Conservation (phyloP, 495 filamentous ascomycete genomes). For the Aspergillus asperescens region DNA sequence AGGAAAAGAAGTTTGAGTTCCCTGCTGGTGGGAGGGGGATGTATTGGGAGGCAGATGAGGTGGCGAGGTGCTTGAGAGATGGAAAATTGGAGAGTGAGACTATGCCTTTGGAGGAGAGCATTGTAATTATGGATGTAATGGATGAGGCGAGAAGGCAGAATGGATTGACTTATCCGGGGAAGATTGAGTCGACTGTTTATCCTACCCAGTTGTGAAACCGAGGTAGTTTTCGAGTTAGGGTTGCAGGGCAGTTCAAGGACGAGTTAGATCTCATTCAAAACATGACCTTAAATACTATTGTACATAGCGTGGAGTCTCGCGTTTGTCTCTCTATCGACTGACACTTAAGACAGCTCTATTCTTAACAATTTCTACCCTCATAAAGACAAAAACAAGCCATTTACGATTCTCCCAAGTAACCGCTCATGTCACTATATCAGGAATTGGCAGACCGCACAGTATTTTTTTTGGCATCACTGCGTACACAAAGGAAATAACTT, state of each 20-base stretch:
- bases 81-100: constrained; percentile 72
- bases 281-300: constrained; percentile 19
- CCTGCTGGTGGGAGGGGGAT: constrained; percentile 72
- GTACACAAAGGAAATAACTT: neutral
- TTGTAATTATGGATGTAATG: constrained; percentile 92
- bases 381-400: constrained; percentile 1
- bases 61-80: constrained; percentile 74
- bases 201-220: constrained; percentile 35
- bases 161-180: constrained; percentile 70
- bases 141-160: constrained; percentile 78
- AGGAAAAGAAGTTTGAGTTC: constrained; percentile 59
- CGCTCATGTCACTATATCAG: constrained; percentile 8
- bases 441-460: neutral
- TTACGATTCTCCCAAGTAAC: constrained; percentile 1
- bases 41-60: constrained; percentile 96
- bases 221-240: too few relatives aligned
- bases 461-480: constrained; percentile 5
- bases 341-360: constrained; percentile 15
- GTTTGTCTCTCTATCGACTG: constrained; percentile 15
- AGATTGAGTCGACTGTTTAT: constrained; percentile 74
- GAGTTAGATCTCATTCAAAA: neutral
- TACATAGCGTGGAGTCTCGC: constrained; percentile 20
- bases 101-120: constrained; percentile 74
- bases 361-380: constrained; percentile 3
- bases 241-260: neutral